Conservation (phyloP, 371 early-diverging fungal species). For the Lichtheimia ornata region DNA sequence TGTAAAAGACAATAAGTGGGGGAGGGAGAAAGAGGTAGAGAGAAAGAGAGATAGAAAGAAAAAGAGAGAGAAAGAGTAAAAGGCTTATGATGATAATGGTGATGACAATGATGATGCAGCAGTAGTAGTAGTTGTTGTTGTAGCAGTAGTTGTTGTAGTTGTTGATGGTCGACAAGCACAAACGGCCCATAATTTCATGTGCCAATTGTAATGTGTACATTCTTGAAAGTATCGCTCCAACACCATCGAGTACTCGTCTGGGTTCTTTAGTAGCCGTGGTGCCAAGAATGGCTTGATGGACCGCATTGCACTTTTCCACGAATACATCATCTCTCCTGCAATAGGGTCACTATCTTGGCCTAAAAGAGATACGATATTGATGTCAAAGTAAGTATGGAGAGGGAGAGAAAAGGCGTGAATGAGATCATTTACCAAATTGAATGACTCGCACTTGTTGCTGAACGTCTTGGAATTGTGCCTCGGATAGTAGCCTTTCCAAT, state of each 20-base stretch:
- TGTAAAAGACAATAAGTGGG: neutral
- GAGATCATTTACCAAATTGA: constrained; percentile 30
- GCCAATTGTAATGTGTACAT: constrained; percentile 34
- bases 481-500: constrained; percentile 21
- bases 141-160: no score
- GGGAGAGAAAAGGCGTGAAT: no score
- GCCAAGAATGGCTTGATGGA: constrained; percentile 36
- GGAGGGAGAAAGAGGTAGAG: no score
- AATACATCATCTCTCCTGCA: constrained; percentile 38
- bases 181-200: constrained; percentile 26
- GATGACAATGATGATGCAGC: constrained; percentile 1
- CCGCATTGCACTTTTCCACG: constrained; percentile 41
- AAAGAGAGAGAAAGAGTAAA: neutral
- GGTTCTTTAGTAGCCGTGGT: constrained; percentile 20
- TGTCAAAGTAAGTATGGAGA: no score
- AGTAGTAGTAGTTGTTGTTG: no score
- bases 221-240: constrained; percentile 39
- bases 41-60: neutral
- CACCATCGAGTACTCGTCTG: constrained; percentile 23
- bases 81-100: constrained; percentile 6
- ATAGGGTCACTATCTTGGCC: constrained; percentile 32
- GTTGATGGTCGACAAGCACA: constrained; percentile 30
- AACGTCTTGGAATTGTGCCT: constrained; percentile 26
- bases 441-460: constrained; percentile 22
- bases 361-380: constrained; percentile 4